Percentiles rank a stretch among this genome's conserved stretches.
These are phyloP conservation scores for Drosera capensis DNA, from an alignment of 148 eudicot genomes.

Conservation along the genomic window DNA sequence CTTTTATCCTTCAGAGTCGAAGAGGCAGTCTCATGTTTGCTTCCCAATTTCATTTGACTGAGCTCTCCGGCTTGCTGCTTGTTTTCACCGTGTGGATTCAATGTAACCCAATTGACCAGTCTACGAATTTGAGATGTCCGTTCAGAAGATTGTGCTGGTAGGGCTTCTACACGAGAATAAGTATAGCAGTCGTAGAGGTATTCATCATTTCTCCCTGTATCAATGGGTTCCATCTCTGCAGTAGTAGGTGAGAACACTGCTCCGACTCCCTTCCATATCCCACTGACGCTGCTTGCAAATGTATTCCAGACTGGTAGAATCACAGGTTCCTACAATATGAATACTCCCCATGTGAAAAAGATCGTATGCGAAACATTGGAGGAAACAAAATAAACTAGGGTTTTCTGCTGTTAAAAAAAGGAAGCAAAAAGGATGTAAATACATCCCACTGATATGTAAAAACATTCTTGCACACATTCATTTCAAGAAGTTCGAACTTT, in stretches of 20 bases:
- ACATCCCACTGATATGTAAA: too few relatives aligned
- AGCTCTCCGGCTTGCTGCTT: conserved; percentile 13
- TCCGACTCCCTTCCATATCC: conserved; percentile 99
- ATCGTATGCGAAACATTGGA: neutral
- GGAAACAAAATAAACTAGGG: neutral
- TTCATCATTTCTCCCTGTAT: conserved; percentile 51
- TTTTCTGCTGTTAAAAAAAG: too few relatives aligned
- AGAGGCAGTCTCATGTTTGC: conserved; percentile 10
- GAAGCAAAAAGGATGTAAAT: too few relatives aligned
- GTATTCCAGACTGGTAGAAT: conserved; percentile 87
- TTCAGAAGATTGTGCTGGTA: conserved; percentile 25
- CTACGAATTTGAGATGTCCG: conserved; percentile 39
- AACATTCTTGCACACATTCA: too few relatives aligned
- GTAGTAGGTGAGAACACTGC: conserved; percentile 93
- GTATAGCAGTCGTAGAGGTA: conserved; percentile 84
- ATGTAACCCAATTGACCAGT: conserved; percentile 71
- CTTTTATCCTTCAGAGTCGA: conserved; percentile 11
- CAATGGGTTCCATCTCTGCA: conserved; percentile 98
- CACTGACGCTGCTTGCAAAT: conserved; percentile 89
- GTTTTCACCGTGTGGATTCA: conserved; percentile 77
- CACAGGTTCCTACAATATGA: conserved; percentile 72
- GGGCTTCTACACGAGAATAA: conserved; percentile 44
- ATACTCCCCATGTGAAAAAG: neutral
- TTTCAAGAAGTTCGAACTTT: too few relatives aligned
- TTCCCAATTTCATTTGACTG: conserved; percentile 12